A percentile compares a stretch with the other conserved stretches of the same genome.
Evolutionary conservation across 2,329 filamentous ascomycete genomes (phyloP).

Genomic region (Sclerotinia subarctica): DNA sequence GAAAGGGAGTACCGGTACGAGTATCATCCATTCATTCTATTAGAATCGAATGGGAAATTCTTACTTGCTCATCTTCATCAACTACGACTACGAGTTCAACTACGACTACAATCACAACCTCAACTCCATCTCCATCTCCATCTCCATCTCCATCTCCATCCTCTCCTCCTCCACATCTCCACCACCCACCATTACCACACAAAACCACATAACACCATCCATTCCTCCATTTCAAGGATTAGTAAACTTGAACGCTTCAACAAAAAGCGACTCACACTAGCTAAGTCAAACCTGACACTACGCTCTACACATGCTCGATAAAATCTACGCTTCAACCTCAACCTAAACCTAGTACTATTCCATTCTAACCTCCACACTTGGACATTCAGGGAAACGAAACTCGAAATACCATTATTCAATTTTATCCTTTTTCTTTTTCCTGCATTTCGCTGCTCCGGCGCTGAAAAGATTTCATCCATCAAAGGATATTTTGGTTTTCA

Average conservation of each 20-base stretch:
- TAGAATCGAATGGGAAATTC: no score
- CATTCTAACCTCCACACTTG: conserved; percentile 4
- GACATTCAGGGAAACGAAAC: not conserved
- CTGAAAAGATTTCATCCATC: not conserved
- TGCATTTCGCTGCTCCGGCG: not conserved
- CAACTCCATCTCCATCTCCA: no score
- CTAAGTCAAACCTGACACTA: not conserved
- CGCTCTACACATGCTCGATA: not conserved
- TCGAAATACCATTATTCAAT: not conserved
- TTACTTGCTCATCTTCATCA: no score
- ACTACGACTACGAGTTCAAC: no score
- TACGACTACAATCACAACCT: no score
- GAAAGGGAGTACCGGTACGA: no score
- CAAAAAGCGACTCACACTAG: not conserved
- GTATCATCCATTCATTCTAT: no score
- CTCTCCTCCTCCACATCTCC: not conserved
- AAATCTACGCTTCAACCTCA: not conserved
- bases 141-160: not conserved
- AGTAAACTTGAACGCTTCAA: not conserved
- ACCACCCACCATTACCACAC: not conserved
- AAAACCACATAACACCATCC: not conserved
- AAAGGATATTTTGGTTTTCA: not conserved
- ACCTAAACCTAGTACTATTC: not conserved
- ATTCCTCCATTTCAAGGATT: not conserved
- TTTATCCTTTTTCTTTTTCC: not conserved